phyloP scores from a whole-genome alignment of 768 basidiomycete genomes.

The Russula earlei region DNA sequence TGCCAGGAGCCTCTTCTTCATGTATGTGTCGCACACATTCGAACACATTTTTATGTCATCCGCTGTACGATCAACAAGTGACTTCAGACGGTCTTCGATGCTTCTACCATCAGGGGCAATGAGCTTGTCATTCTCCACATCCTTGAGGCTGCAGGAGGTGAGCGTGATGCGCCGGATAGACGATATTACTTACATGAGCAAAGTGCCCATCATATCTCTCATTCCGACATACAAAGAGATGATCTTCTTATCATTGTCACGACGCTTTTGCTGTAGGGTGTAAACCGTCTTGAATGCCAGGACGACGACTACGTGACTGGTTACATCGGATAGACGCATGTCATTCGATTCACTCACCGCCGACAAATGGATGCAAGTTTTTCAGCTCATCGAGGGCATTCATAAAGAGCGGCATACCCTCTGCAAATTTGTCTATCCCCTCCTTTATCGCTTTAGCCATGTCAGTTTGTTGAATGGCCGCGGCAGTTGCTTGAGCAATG shows the following conservation, averaged over 20 bases:
- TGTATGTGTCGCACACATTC: conserved; percentile 28
- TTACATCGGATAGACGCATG: neutral
- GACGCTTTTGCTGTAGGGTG: conserved; percentile 36
- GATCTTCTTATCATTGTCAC: conserved; percentile 44
- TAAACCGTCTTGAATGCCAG: conserved; percentile 43
- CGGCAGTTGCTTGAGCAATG: neutral
- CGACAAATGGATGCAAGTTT: conserved; percentile 25
- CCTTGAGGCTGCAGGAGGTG: conserved; percentile 22
- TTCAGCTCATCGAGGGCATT: conserved; percentile 24
- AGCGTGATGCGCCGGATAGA: neutral
- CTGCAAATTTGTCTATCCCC: conserved; percentile 21
- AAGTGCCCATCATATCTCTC: conserved; percentile 36
- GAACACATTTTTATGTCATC: conserved; percentile 27
- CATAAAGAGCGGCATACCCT: conserved; percentile 23
- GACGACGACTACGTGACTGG: conserved; percentile 31
- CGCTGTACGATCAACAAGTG: conserved; percentile 23
- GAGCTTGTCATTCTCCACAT: conserved; percentile 25
- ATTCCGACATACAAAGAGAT: conserved; percentile 39
- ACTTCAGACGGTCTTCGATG: conserved; percentile 29
- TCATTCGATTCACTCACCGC: conserved; percentile 15
- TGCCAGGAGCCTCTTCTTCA: conserved; percentile 24
- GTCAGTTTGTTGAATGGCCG: neutral
- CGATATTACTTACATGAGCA: neutral
- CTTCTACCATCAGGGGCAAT: conserved; percentile 27
- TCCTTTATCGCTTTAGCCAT: conserved; percentile 11